These are phyloP conservation scores for Fusarium pseudograminearum DNA, from an alignment of 2,329 filamentous ascomycete species.

Conservation along the genomic window DNA sequence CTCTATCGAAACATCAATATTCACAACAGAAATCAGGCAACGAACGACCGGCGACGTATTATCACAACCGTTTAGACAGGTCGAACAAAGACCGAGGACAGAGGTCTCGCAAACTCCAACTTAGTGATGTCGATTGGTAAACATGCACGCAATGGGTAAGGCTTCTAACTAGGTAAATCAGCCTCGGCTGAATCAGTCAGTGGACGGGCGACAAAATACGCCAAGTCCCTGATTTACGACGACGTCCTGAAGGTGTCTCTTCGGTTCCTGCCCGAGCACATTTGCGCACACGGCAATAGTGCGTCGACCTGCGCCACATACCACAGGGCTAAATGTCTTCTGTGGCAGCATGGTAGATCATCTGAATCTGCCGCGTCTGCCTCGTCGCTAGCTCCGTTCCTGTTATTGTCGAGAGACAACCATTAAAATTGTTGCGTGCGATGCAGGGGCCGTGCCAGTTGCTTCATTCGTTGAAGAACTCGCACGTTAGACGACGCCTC, in stretches of 20 bases:
- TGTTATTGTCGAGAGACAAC: not conserved
- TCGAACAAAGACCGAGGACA: slow-evolving; percentile 76
- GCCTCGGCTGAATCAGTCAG: slow-evolving; percentile 11
- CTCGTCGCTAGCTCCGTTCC: not conserved
- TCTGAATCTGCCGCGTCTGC: not conserved
- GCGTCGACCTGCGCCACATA: slow-evolving; percentile 1
- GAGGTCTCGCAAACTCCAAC: slow-evolving; percentile 88
- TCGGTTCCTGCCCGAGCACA: slow-evolving; percentile 8
- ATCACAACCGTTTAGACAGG: slow-evolving; percentile 68
- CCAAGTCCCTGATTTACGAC: slow-evolving; percentile 1
- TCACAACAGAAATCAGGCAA: slow-evolving; percentile 62
- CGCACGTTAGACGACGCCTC: not conserved
- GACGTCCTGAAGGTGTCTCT: not conserved
- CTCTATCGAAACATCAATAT: slow-evolving; percentile 56
- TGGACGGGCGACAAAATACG: slow-evolving; percentile 20
- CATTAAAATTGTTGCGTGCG: not conserved
- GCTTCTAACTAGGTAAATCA: slow-evolving; percentile 30
- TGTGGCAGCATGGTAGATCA: not conserved
- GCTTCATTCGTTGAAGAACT: not conserved
- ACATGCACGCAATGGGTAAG: slow-evolving; percentile 26
- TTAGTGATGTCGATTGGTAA: slow-evolving; percentile 99
- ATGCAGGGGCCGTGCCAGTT: not conserved
- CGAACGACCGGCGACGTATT: slow-evolving; percentile 62
- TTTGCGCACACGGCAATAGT: not conserved
- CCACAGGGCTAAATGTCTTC: not conserved